Evolutionary conservation across 805 yeast species (phyloP), one percentile per base, ranked within the genome.

Genomic region (Tetrapisispora iriomotensis): DNA sequence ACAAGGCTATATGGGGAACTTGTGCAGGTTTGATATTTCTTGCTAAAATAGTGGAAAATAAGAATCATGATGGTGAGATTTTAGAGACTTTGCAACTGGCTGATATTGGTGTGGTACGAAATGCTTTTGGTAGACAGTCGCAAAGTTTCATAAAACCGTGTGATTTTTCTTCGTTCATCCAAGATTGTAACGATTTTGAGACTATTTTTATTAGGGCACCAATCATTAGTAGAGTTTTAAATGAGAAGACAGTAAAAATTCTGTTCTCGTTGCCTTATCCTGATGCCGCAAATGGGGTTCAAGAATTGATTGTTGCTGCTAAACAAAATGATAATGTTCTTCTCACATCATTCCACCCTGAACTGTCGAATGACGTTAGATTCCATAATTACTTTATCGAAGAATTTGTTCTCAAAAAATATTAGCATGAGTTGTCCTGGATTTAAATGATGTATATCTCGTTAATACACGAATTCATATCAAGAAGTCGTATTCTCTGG

Each of bases 341-440:
- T 36, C 90, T 86, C 2, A 82, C 88, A 1, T 77, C 86, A 2
- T 83, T 83, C 58, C 94, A 83, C 55, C 94, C 94, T 0, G 94
- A 83, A 57, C 66, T 83, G 27, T 61, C 79, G 1, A 54, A 48
- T 12, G 85, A 79, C 46, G 49, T 54, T 31, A 60, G 81, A 24
- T 73, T 83, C 51, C 94, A 83, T 55, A 68, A 72, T 49, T 82
- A 85, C 82, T 83, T 79, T 55, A 47, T 82, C 26, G 67, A 66
- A 43, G 75, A 74, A 48, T 78, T 76, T 58, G 79, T 79, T 7
- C 14, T 37, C 8, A 19, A 20, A 31, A 25, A 8, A 20, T 32
- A 26, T 17, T 15, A 18, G 6, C 9, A 7, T 37, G 13, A 10
- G 1, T 17, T 10, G 3, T 26, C n/a, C n/a, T n/a, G n/a, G n/a